Conservation (phyloP, 2,329 filamentous ascomycete genomes). For the Bretziella fagacearum region DNA sequence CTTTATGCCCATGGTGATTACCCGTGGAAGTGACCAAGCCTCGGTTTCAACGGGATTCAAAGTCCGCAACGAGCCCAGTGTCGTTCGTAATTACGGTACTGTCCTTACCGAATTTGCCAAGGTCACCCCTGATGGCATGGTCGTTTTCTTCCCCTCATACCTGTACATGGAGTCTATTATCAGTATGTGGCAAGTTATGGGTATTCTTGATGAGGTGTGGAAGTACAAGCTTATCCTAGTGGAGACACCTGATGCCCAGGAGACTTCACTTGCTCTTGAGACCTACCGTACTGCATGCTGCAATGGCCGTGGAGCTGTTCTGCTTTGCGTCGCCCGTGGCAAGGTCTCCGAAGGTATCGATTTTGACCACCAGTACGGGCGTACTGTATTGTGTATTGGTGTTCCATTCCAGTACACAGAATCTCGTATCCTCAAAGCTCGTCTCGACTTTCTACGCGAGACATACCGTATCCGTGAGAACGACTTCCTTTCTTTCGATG, state of each 20-base stretch:
- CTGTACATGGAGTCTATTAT: slow-evolving; percentile 99
- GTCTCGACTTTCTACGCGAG: slow-evolving; percentile 89
- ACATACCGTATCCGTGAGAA: slow-evolving; percentile 94
- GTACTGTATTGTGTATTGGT: slow-evolving; percentile 88
- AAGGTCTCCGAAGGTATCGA: slow-evolving; percentile 98
- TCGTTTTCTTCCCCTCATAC: slow-evolving; percentile 98
- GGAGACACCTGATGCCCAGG: slow-evolving; percentile 92
- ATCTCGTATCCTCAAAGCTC: slow-evolving; percentile 86
- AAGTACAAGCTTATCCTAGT: slow-evolving; percentile 97
- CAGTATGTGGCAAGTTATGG: slow-evolving; percentile 98
- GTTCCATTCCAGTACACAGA: slow-evolving; percentile 99
- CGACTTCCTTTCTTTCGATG: slow-evolving; percentile 95
- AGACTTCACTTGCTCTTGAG: slow-evolving; percentile 86
- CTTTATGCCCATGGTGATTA: slow-evolving; percentile 97
- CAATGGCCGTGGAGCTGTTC: slow-evolving; percentile 82
- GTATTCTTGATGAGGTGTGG: slow-evolving; percentile 93
- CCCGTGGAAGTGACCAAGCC: slow-evolving; percentile 82
- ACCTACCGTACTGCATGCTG: slow-evolving; percentile 96
- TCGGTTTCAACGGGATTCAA: slow-evolving; percentile 88
- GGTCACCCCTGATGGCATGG: slow-evolving; percentile 88
- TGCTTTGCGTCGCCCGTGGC: slow-evolving; percentile 87
- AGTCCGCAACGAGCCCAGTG: slow-evolving; percentile 84
- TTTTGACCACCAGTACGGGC: slow-evolving; percentile 96
- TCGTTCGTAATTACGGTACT: slow-evolving; percentile 93
- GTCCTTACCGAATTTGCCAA: slow-evolving; percentile 89